Percentiles rank a stretch among this genome's conserved stretches.
These are phyloP conservation scores for Solanum hybrid DNA, from an alignment of 305 asterid genomes.

Conservation along the genomic window DNA sequence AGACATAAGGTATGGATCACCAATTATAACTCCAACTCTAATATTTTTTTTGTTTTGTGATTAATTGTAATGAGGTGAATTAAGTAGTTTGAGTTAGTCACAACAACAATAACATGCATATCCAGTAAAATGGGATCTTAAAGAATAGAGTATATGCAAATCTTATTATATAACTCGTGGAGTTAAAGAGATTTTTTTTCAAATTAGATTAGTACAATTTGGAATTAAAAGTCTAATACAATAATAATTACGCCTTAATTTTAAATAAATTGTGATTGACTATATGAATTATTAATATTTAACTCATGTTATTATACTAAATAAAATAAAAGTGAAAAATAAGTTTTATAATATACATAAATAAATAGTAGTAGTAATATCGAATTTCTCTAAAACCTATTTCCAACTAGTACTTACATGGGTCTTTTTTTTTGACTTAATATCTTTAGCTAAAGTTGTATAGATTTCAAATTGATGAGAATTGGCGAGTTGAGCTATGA, in stretches of 20 bases:
- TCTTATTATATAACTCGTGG: too few species aligned
- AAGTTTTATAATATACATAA: background rate
- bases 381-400: background rate
- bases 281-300: background rate
- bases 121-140: background rate
- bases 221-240: background rate
- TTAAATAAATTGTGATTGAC: background rate
- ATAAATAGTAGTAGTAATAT: background rate
- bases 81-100: background rate
- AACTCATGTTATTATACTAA: background rate
- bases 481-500: background rate
- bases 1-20: slow-evolving; percentile 51
- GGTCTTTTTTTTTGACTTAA: background rate
- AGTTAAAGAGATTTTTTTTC: too few species aligned
- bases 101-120: too few species aligned
- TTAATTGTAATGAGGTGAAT: background rate
- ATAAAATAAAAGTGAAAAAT: background rate
- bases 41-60: background rate
- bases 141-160: background rate
- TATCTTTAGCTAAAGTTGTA: background rate
- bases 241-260: background rate
- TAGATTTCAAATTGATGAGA: background rate
- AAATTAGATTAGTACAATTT: background rate
- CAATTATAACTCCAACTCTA: background rate
- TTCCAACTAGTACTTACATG: background rate